phyloP scores from a whole-genome alignment of 2,329 filamentous ascomycete species.

The Cladosporium velox region DNA sequence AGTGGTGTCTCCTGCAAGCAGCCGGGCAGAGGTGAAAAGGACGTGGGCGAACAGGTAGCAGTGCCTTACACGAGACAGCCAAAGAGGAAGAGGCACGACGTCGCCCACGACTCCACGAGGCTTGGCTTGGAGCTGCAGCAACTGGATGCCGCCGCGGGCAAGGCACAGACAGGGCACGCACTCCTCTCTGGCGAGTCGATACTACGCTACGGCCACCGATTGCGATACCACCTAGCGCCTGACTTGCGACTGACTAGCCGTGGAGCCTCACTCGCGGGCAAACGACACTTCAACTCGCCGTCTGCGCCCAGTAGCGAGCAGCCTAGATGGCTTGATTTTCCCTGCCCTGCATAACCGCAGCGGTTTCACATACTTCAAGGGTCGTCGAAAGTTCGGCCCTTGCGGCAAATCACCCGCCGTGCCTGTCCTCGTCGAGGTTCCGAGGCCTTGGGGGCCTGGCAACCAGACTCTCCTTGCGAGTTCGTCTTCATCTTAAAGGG shows the following conservation, averaged over 20 bases:
- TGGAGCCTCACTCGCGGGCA: constrained; percentile 3
- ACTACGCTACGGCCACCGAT: constrained; percentile 18
- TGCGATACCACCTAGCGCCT: constrained; percentile 18
- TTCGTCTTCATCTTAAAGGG: background rate
- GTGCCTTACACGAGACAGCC: constrained; percentile 1
- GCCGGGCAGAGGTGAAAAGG: constrained; percentile 4
- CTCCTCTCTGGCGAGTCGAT: constrained; percentile 6
- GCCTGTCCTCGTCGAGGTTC: background rate
- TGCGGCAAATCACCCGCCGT: constrained; percentile 14
- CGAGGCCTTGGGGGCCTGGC: background rate
- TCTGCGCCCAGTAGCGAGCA: background rate
- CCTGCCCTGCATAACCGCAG: constrained; percentile 15
- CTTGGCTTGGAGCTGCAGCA: constrained; percentile 17
- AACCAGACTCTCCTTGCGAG: background rate
- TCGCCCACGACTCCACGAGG: constrained; percentile 17
- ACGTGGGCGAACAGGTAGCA: background rate
- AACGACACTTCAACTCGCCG: background rate
- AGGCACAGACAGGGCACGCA: constrained; percentile 3
- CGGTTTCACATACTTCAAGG: constrained; percentile 20
- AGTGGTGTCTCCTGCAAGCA: constrained; percentile 18
- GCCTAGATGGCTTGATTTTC: constrained; percentile 8
- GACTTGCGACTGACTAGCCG: constrained; percentile 8
- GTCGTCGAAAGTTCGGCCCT: constrained; percentile 20
- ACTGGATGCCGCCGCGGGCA: constrained; percentile 9
- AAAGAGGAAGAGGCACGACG: constrained; percentile 16